Evolutionary conservation across 2,329 filamentous ascomycete genomes (phyloP), one percentile per base, ranked within the genome.

Genomic region (Penicillium brevicompactum): DNA sequence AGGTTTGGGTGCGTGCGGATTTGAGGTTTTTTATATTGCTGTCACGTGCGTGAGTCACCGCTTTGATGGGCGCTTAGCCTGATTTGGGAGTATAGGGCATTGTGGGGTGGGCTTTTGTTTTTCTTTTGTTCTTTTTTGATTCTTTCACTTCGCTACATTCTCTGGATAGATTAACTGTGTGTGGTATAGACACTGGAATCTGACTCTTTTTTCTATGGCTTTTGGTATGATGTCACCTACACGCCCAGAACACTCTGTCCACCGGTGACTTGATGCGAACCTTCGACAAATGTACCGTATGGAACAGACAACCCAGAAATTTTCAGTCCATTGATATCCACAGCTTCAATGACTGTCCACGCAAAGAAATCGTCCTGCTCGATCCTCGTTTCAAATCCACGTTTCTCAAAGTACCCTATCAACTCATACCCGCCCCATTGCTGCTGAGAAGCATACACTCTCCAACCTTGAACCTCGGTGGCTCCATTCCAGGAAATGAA

Each of bases 41-140:
- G 49, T 51, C 53, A 54, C 46, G 46, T 54, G 52, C 8, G 55
- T 60, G 51, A 48, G 27, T 57, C 43, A 62, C 53, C 61, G 58
- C 58, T 40, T 61, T 47, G 38, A n/a, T 27, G 3, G n/a, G 42
- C 53, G 53, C 49, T 48, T 51, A 46, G 24, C 54, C 30, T 3
- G 30, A 37, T 53, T 47, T 3, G 57, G 60, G 16, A 13, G 45
- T 13, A 47, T 53, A 41, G 51, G 44, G 45, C 44, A 47, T 13
- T 13, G 10, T 8, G 6, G 9, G 27, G 16, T 27, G 27, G 16
- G 4, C 11, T 24, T 31, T 21, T 49, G 22, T 31, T 22, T 11
- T 34, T 34, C 31, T 11, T 34, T 13, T 4, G 4, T 34, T 14
- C 13, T 34, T 34, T 14, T 3, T 34, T 34, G 31, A 10, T 11